These are phyloP conservation scores for Clavispora santaluciae DNA, from an alignment of 805 yeast genomes.

Conservation along the genomic window DNA sequence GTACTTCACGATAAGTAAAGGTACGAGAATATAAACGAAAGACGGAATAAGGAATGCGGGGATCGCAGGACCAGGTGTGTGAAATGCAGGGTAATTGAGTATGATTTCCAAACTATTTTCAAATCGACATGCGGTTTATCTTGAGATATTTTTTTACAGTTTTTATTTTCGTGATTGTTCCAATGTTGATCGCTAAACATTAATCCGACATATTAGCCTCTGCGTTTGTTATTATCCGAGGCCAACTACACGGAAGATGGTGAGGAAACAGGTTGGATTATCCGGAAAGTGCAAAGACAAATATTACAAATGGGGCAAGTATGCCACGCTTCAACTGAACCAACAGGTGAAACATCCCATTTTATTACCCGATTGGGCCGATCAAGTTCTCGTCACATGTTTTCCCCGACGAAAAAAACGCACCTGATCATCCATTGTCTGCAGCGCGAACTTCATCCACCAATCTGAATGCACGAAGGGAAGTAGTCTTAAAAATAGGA, in stretches of 20 bases:
- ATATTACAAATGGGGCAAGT: no score
- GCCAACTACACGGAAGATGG: no score
- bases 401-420: no score
- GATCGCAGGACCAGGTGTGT: background rate
- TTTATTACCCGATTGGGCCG: no score
- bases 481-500: no score
- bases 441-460: no score
- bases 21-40: background rate
- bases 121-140: background rate
- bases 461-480: no score
- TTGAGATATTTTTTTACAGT: background rate
- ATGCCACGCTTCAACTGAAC: no score
- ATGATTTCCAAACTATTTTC: background rate
- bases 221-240: background rate
- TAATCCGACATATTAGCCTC: background rate
- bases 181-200: background rate
- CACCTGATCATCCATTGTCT: no score
- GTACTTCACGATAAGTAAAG: constrained; percentile 1
- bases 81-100: background rate
- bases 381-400: no score
- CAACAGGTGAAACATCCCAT: no score
- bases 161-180: background rate
- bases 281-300: background rate
- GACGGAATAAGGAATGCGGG: background rate
- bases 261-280: background rate